Evolutionary conservation across 2,329 filamentous ascomycete genomes (phyloP).

Genomic region (Hypocrella siamensis): DNA sequence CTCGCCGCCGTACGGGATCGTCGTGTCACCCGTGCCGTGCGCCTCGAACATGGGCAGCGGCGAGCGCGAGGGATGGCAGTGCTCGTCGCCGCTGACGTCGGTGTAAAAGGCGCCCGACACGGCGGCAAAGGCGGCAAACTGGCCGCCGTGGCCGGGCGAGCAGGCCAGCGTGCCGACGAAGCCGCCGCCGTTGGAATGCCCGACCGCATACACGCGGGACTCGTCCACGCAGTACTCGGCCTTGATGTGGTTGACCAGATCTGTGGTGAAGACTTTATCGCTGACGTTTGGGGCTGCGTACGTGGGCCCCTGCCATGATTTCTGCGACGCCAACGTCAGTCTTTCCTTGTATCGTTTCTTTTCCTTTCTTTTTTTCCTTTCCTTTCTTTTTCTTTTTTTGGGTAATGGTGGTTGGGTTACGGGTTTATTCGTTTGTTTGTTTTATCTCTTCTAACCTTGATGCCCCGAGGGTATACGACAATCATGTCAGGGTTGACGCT

Average conservation of each 20-base stretch:
- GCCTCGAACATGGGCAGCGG: conserved; percentile 30
- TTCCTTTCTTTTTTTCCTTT: not conserved
- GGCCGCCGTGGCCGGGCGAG: conserved; percentile 15
- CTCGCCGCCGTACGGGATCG: conserved; percentile 25
- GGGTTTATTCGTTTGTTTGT: not conserved
- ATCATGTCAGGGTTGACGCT: conserved; percentile 19
- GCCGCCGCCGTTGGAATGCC: conserved; percentile 28
- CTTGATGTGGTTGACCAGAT: conserved; percentile 24
- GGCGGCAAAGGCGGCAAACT: conserved; percentile 25
- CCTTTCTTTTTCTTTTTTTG: not conserved
- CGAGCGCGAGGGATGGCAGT: conserved; percentile 22
- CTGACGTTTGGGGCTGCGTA: conserved; percentile 15
- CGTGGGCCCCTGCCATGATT: conserved; percentile 23
- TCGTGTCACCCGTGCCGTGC: conserved; percentile 31
- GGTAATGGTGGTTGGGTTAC: not conserved
- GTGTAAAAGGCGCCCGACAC: conserved; percentile 26
- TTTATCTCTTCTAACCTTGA: conserved; percentile 13
- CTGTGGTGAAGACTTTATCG: conserved; percentile 27
- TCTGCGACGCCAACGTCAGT: conserved; percentile 7
- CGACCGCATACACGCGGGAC: conserved; percentile 24
- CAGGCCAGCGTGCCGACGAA: conserved; percentile 27
- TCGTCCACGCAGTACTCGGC: conserved; percentile 22
- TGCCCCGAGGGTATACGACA: conserved; percentile 29
- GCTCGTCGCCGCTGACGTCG: conserved; percentile 10
- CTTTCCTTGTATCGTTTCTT: not conserved